These are phyloP conservation scores for Stagonosporopsis chrysanthemi DNA, from an alignment of 2,329 filamentous ascomycete genomes.

Conservation along the genomic window DNA sequence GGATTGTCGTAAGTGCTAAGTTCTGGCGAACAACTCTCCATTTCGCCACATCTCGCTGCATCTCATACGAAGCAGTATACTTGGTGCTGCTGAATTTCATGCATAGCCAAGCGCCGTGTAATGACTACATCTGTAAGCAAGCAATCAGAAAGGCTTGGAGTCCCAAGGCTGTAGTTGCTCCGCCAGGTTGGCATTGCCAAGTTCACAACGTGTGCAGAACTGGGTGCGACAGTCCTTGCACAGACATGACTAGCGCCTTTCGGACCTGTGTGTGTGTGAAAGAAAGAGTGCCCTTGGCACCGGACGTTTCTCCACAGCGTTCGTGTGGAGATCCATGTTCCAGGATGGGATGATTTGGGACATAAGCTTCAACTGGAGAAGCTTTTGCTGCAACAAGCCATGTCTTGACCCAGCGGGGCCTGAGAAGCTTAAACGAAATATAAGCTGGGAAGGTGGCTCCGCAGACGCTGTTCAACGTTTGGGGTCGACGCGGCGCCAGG, in stretches of 20 bases:
- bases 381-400: conserved; percentile 40
- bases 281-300: conserved; percentile 19
- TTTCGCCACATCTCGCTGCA: neutral
- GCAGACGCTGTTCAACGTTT: conserved; percentile 25
- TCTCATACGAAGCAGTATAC: neutral
- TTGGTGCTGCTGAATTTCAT: neutral
- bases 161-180: conserved; percentile 26
- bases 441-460: conserved; percentile 16
- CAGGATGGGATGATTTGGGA: conserved; percentile 27
- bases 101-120: conserved; percentile 18
- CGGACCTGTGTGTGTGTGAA: conserved; percentile 18
- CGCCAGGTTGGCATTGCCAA: conserved; percentile 17
- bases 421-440: conserved; percentile 31
- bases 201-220: neutral
- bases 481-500: conserved; percentile 28
- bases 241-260: conserved; percentile 25
- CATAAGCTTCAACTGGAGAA: conserved; percentile 42
- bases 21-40: neutral
- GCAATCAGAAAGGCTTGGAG: conserved; percentile 20
- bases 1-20: neutral
- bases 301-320: conserved; percentile 34
- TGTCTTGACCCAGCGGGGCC: conserved; percentile 35
- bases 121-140: conserved; percentile 18
- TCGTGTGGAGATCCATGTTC: conserved; percentile 26
- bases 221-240: conserved; percentile 10